Evolutionary conservation across 129 eudicot genomes (phyloP), one percentile per base, ranked within the genome.

Genomic region (Saussurea involucrata): DNA sequence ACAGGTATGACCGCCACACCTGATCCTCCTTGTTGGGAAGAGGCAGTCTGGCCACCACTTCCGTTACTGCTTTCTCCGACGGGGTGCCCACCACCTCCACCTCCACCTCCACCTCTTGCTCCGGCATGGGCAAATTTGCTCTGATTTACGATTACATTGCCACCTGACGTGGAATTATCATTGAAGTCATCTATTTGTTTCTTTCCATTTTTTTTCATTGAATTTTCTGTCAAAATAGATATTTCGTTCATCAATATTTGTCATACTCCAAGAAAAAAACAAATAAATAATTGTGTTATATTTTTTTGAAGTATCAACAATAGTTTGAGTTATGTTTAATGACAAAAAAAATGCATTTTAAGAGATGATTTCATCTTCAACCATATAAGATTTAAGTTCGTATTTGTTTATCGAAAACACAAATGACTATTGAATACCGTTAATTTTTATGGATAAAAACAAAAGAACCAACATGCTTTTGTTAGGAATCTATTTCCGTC

Each of bases 91-190:
- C 63, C 76, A 61, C 31, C 24, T 44, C 63, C 42, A 34, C 55
- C 31, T 11, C 69, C 68, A 74, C 82, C 75, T 57, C 82, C 77
- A 27, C 82, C 77, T 63, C 78, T 44, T 71, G 40, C 55, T 44
- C 83, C 53, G 1, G 78, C 37, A 0, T 63, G 78, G 5, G 66
- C 58, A 79, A 42, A 63, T 64, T 79, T 79, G 27, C 63, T 78
- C 5, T 70, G 71, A 24, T 70, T 36, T 70, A 61, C 25, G 18
- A 29, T 24, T 25, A 33, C 63, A 37, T 69, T 63, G 33, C 34
- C 58, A 32, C 24, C n/a, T 8, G 21, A 24, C 15, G 61, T 9
- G 13, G 29, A 78, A 70, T 53, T 53, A n/a, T 20, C 32, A 21
- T 61, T 29, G 4, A 71, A 78, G 42, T 70, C 71, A 8, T 63